phyloP scores from a whole-genome alignment of 805 yeast genomes.

The Cyberlindnera veronae region DNA sequence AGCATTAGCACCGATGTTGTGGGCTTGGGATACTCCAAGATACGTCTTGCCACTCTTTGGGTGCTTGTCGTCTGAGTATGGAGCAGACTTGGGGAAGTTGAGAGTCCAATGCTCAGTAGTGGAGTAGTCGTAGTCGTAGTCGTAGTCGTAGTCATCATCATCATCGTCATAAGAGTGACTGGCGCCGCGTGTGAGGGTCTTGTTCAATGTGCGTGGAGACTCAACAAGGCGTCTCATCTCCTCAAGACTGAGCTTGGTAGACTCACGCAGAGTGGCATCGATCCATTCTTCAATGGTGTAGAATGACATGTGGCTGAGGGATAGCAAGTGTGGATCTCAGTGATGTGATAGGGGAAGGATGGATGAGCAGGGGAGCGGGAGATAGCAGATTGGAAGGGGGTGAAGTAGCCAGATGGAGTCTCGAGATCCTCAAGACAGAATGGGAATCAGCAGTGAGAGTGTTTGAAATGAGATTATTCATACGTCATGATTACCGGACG shows the following conservation, averaged over 20 bases:
- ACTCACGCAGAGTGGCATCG: background rate
- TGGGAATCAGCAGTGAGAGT: too few relatives aligned
- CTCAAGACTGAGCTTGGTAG: background rate
- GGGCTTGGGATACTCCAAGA: conserved; percentile 5
- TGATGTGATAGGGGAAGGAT: too few relatives aligned
- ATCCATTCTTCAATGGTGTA: conserved; percentile 4
- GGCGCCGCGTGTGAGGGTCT: background rate
- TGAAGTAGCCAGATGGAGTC: too few relatives aligned
- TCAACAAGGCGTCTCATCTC: background rate
- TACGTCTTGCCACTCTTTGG: conserved; percentile 1
- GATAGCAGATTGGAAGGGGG: too few relatives aligned
- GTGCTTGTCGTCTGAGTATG: background rate
- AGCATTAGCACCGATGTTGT: background rate
- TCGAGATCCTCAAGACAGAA: too few relatives aligned
- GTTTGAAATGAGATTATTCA: too few relatives aligned
- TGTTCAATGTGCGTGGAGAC: background rate
- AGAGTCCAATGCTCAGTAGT: too few relatives aligned
- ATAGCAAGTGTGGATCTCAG: too few relatives aligned
- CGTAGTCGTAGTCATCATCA: background rate
- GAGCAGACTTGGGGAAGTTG: conserved; percentile 1
- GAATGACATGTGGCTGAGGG: conserved; percentile 4
- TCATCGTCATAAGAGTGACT: background rate
- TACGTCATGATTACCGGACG: too few relatives aligned
- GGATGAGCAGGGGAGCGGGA: too few relatives aligned
- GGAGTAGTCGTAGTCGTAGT: too few relatives aligned